These are phyloP conservation scores for Jamesozyma gamospora DNA, from an alignment of 805 yeast species.

Conservation along the genomic window DNA sequence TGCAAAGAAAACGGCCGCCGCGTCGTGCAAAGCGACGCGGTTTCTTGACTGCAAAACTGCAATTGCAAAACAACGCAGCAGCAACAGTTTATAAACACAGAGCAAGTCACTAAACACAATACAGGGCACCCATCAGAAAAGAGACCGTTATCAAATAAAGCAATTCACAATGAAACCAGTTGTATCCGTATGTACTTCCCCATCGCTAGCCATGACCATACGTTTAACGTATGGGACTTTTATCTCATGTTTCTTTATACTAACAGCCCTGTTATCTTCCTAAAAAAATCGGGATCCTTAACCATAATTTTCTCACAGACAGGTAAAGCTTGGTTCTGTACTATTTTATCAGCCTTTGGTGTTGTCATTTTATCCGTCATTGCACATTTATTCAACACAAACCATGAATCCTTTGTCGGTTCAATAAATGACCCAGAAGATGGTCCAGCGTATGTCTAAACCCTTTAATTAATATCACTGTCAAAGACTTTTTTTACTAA, in stretches of 20 bases:
- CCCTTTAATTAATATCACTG: too few species aligned
- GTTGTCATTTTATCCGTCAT: conserved; percentile 76
- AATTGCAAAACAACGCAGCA: too few species aligned
- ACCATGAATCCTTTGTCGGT: conserved; percentile 89
- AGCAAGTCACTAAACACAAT: not conserved
- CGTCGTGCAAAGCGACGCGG: too few species aligned
- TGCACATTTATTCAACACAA: conserved; percentile 68
- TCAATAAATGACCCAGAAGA: conserved; percentile 84
- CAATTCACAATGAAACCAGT: conserved; percentile 34
- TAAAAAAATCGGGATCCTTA: not conserved
- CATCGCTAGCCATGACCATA: not conserved
- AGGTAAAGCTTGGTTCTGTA: conserved; percentile 90
- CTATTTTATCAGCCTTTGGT: conserved; percentile 86
- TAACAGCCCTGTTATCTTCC: too few species aligned
- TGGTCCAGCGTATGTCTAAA: conserved; percentile 61
- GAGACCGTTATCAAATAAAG: too few species aligned
- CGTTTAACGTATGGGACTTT: not conserved
- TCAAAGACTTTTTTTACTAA: not conserved
- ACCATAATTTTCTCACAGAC: conserved; percentile 34
- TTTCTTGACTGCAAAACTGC: too few species aligned
- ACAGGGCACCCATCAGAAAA: not conserved
- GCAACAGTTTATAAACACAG: not conserved
- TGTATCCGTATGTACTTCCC: conserved; percentile 35
- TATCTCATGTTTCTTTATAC: conserved; percentile 1
- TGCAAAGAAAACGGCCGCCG: too few species aligned